These are phyloP conservation scores for Candida albicans DNA, from an alignment of 1,139 yeast species.

Conservation along the genomic window DNA sequence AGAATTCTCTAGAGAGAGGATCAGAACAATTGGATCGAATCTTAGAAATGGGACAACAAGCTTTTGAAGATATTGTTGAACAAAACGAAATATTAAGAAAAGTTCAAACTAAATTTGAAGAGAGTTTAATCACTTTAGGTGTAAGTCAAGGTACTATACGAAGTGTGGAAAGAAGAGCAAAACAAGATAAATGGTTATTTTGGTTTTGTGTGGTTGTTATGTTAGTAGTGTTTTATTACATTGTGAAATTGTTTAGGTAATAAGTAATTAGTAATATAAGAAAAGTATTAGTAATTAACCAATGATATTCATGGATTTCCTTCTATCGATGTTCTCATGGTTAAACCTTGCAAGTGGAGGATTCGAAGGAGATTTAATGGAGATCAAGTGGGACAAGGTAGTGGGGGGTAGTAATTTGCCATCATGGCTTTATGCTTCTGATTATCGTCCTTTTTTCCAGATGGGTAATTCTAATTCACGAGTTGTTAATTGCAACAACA, in stretches of 20 bases:
- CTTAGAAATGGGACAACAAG: conserved; percentile 82
- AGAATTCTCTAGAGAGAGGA: conserved; percentile 64
- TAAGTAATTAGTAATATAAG: neutral
- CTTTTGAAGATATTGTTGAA: conserved; percentile 82
- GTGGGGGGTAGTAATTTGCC: no score
- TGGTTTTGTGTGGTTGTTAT: conserved; percentile 70
- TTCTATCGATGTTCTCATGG: no score
- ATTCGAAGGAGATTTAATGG: neutral
- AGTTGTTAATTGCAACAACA: no score
- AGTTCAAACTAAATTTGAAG: conserved; percentile 65
- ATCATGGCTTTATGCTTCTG: no score
- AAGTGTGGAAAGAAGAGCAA: conserved; percentile 79
- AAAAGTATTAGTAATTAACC: no score
- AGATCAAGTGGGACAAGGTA: no score
- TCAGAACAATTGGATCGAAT: conserved; percentile 85
- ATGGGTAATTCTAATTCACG: no score
- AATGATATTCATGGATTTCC: no score
- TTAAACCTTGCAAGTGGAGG: neutral
- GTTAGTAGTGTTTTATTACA: conserved; percentile 67
- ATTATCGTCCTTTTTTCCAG: no score
- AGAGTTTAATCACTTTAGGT: conserved; percentile 77
- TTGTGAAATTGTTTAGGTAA: conserved; percentile 64
- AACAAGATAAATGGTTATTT: conserved; percentile 85
- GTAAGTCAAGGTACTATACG: conserved; percentile 84
- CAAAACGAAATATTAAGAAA: conserved; percentile 72